Base-by-base conservation (phyloP, 2,329 filamentous ascomycete species). In the Paraphoma chrysanthemicola region DNA sequence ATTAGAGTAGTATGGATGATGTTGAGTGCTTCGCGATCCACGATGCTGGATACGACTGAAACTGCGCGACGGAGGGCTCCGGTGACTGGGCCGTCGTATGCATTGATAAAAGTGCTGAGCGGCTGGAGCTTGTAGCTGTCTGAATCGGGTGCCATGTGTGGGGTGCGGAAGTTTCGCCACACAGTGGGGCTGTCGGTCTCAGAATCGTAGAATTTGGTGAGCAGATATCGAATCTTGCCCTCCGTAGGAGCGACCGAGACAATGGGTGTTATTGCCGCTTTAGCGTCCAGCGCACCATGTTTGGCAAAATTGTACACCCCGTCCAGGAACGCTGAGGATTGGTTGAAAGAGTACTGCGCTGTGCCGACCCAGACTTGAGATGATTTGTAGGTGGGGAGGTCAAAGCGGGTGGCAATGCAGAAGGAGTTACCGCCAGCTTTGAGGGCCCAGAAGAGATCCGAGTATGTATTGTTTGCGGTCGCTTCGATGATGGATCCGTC, bases 401-500 rank as follows among this genome's bases (percentile, higher is more conserved):
- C 51, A 41, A 57, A 53, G 39, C 51, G 44, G 2, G 54, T 57
- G 16, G 53, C 33, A 17, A 57, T 31, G n/a, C 44, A 51, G 38
- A 63, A 66, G 29, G 64, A 66, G 48, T 56, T 61, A 14, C 60
- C 60, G 31, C 60, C 60, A 29, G 67, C 68, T 14, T 60, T 50
- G 18, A 71, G 57, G 2, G 68, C 69, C 67, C 69, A 72, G 55
- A 62, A 70, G 6, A 72, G 59, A 50, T 71, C 69, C 8, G 64
- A 54, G 38, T 70, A 62, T 17, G 45, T n/a, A 41, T 39, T 52
- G 5, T 57, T 44, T 5, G 58, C 56, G 16, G 54, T 66, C 10
- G 54, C 64, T n/a, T 53, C 57, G 12, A 47, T 48, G 16, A 68
- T 56, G 10, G 52, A 48, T 10, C 69, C 69, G 50, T 67, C 52